Conservation (phyloP, 2,329 filamentous ascomycete genomes). For the Thelonectria blattea region DNA sequence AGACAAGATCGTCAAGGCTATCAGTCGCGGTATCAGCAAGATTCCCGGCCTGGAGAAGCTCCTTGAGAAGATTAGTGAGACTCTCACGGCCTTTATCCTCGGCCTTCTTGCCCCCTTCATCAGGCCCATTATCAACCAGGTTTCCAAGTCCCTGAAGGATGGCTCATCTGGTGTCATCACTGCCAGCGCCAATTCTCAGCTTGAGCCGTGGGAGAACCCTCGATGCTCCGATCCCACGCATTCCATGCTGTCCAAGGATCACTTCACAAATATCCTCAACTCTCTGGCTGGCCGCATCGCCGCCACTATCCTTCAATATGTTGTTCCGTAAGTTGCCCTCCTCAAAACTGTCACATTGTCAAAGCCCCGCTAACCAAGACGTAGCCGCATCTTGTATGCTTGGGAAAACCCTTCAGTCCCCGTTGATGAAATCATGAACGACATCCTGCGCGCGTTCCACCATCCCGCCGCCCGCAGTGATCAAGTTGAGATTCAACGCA, state of each 20-base stretch:
- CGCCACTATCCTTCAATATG: conserved; percentile 80
- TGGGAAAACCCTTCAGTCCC: conserved; percentile 89
- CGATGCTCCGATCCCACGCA: conserved; percentile 80
- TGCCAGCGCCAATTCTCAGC: conserved; percentile 75
- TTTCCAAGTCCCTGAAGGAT: conserved; percentile 82
- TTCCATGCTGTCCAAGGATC: conserved; percentile 83
- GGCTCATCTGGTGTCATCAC: conserved; percentile 77
- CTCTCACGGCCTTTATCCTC: conserved; percentile 88
- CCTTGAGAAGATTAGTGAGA: conserved; percentile 94
- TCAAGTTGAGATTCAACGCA: conserved; percentile 77
- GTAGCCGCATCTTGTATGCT: conserved; percentile 80
- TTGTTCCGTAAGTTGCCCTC: conserved; percentile 68
- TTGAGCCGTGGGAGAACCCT: conserved; percentile 80
- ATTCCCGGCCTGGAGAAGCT: conserved; percentile 88
- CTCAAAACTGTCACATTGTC: background rate
- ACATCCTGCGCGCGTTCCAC: conserved; percentile 85
- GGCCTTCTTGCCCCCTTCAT: conserved; percentile 91
- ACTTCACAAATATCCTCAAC: conserved; percentile 82
- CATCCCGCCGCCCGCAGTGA: conserved; percentile 85
- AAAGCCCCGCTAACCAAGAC: conserved; percentile 16
- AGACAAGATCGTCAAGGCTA: conserved; percentile 88
- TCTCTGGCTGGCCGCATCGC: conserved; percentile 77
- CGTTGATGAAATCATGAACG: conserved; percentile 81
- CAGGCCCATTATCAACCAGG: conserved; percentile 86
- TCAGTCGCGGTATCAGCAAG: conserved; percentile 86